Conservation (phyloP, 306 rosid species). For the Hippophae rhamnoides region DNA sequence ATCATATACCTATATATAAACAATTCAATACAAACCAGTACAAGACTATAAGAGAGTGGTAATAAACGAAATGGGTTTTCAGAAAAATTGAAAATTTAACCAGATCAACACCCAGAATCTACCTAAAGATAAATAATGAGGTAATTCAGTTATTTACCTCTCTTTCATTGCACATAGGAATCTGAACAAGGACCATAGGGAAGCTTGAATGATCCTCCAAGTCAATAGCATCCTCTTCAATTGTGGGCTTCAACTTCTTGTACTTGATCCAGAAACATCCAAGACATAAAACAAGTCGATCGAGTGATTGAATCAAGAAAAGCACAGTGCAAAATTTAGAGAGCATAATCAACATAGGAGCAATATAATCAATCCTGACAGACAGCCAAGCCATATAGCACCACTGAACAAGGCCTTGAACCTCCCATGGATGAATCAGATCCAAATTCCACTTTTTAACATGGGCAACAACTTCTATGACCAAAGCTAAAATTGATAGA, state of each 20-base stretch:
- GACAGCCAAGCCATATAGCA: conserved; percentile 63
- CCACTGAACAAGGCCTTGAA: conserved; percentile 59
- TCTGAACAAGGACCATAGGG: conserved; percentile 92
- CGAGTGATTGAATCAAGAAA: conserved; percentile 84
- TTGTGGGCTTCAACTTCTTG: conserved; percentile 65
- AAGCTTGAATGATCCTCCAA: conserved; percentile 55
- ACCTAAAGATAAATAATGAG: no score
- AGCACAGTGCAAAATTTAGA: conserved; percentile 75
- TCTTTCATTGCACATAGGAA: conserved; percentile 99
- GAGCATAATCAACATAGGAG: conserved; percentile 54
- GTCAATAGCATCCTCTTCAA: conserved; percentile 45
- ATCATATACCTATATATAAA: conserved; percentile 53
- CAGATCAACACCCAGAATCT: no score
- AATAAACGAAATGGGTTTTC: background rate
- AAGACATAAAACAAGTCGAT: conserved; percentile 73
- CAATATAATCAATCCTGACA: conserved; percentile 71
- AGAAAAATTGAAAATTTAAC: no score
- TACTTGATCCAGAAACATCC: conserved; percentile 96
- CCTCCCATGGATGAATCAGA: conserved; percentile 75
- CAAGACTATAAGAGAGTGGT: background rate
- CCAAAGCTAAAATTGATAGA: conserved; percentile 52
- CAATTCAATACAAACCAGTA: background rate
- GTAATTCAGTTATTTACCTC: conserved; percentile 49
- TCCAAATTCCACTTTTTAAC: conserved; percentile 71
- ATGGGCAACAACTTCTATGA: conserved; percentile 67